Percentiles rank a stretch among this genome's conserved stretches.
Conservation (phyloP, 1,284 basidiomycete genomes). For the Grifola frondosa region DNA sequence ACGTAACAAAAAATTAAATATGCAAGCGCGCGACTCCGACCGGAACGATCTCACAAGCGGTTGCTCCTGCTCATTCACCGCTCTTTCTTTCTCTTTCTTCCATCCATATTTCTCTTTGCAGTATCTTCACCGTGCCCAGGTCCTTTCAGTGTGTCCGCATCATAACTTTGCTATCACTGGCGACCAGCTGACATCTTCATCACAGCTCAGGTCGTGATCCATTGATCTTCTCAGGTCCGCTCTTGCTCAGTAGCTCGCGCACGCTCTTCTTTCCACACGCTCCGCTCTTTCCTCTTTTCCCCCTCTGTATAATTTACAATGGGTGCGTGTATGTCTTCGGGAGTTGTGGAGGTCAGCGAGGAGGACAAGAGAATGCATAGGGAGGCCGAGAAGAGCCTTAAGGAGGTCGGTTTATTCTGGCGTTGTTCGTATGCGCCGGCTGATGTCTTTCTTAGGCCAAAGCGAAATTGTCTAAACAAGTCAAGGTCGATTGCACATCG, state of each 20-base stretch:
- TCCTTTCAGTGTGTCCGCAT: conserved; percentile 4
- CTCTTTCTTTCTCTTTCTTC: conserved; percentile 16
- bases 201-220: not conserved
- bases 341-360: conserved; percentile 53
- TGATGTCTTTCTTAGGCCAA: conserved; percentile 48
- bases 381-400: conserved; percentile 66
- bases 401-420: conserved; percentile 47
- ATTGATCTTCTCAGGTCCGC: conserved; percentile 7
- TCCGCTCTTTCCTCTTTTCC: conserved; percentile 4
- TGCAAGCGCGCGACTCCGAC: not conserved
- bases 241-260: conserved; percentile 6
- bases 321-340: conserved; percentile 76
- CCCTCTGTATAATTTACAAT: conserved; percentile 38
- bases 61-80: conserved; percentile 1
- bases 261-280: conserved; percentile 10
- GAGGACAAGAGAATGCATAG: conserved; percentile 61
- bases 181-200: conserved; percentile 1
- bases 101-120: conserved; percentile 14
- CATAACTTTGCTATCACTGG: not conserved
- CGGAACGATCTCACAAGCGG: not conserved
- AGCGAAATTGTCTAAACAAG: conserved; percentile 66
- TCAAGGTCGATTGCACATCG: conserved; percentile 62
- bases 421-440: not conserved
- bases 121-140: conserved; percentile 16
- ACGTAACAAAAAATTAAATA: no score